A percentile compares a stretch with the other conserved stretches of the same genome.
These are phyloP conservation scores for Pythium scleroteichum DNA, from an alignment of 352 stramenopile genomes.

Conservation along the genomic window DNA sequence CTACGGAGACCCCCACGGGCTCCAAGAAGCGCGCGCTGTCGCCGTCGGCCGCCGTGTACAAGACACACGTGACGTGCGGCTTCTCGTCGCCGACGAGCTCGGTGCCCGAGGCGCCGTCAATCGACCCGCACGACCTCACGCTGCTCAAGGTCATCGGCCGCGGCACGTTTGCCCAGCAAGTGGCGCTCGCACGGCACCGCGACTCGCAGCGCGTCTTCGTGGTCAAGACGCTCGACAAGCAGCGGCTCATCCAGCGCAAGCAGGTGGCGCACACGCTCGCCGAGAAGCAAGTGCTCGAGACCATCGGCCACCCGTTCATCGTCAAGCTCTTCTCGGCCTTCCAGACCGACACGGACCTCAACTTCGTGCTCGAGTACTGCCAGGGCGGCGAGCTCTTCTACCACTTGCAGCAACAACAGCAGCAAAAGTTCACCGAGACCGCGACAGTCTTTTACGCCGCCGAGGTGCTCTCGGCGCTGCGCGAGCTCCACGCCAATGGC, in stretches of 20 bases:
- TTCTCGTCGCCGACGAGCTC: slow-evolving; percentile 11
- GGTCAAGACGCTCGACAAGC: slow-evolving; percentile 85
- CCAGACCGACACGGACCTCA: slow-evolving; percentile 72
- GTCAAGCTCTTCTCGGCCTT: slow-evolving; percentile 73
- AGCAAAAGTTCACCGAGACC: slow-evolving; percentile 67
- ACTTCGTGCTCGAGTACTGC: slow-evolving; percentile 87
- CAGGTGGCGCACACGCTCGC: slow-evolving; percentile 79
- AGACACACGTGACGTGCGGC: not conserved
- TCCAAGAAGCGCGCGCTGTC: slow-evolving; percentile 33
- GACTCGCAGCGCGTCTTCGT: slow-evolving; percentile 63
- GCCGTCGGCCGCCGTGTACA: slow-evolving; percentile 15
- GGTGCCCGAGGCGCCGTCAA: slow-evolving; percentile 9
- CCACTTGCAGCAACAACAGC: slow-evolving; percentile 76
- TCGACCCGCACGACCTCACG: slow-evolving; percentile 69
- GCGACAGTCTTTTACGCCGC: slow-evolving; percentile 75
- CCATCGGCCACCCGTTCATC: slow-evolving; percentile 72
- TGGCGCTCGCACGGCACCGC: slow-evolving; percentile 65
- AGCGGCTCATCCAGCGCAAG: slow-evolving; percentile 68
- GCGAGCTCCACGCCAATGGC: slow-evolving; percentile 43
- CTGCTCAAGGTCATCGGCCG: slow-evolving; percentile 86
- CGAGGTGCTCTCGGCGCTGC: slow-evolving; percentile 63
- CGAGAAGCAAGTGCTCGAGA: slow-evolving; percentile 77
- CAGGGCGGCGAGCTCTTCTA: slow-evolving; percentile 85
- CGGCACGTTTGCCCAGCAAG: slow-evolving; percentile 81
- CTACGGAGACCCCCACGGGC: slow-evolving; percentile 2